These are phyloP conservation scores for Chytridium lagenaria DNA, from an alignment of 371 early-diverging fungal genomes.

Conservation along the genomic window DNA sequence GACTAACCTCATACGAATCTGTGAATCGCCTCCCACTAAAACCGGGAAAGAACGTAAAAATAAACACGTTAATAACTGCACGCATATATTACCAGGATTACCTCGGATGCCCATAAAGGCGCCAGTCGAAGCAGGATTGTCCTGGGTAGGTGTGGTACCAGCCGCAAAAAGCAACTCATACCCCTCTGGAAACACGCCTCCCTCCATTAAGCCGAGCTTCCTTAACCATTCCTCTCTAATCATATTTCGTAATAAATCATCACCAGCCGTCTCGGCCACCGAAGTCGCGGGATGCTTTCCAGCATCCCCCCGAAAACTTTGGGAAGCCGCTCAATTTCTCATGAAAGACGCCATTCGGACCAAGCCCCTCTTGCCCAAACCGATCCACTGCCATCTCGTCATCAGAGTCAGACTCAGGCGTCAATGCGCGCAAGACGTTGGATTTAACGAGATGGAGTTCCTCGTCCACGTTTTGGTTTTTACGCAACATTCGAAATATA, in stretches of 20 bases:
- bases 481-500: slow-evolving; percentile 14
- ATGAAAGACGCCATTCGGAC: neutral
- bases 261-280: no score
- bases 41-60: no score
- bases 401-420: neutral
- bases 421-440: slow-evolving; percentile 15
- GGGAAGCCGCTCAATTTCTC: neutral
- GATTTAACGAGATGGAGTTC: neutral
- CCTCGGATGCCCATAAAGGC: slow-evolving; percentile 17
- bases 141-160: no score
- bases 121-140: neutral
- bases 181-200: slow-evolving; percentile 1
- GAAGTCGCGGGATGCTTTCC: no score
- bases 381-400: neutral
- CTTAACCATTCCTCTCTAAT: neutral
- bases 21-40: neutral
- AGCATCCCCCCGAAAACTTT: slow-evolving; percentile 16
- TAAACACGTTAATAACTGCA: no score
- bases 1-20: neutral
- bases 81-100: neutral
- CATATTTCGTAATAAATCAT: no score
- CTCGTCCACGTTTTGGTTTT: neutral
- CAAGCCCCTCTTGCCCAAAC: neutral
- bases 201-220: neutral
- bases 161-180: neutral